Conservation (phyloP, 768 basidiomycete genomes). For the Auricularia sp. region DNA sequence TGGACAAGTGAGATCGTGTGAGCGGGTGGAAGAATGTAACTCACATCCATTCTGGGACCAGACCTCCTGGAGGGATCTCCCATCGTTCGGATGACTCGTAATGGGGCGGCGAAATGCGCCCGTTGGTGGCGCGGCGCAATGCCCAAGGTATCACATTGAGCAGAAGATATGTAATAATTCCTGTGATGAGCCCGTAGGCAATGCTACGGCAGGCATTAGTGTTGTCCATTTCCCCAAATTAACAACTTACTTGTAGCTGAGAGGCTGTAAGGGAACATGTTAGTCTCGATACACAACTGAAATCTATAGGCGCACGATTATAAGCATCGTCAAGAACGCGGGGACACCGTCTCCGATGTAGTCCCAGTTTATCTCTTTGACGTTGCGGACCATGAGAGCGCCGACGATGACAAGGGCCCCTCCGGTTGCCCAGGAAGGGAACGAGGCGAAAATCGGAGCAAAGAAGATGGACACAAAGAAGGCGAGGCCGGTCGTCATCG, state of each 20-base stretch:
- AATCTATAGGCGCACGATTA: slow-evolving; percentile 32
- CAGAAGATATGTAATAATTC: slow-evolving; percentile 57
- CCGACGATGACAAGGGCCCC: slow-evolving; percentile 79
- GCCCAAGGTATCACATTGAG: slow-evolving; percentile 61
- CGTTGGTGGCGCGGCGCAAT: slow-evolving; percentile 44
- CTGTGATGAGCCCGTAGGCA: slow-evolving; percentile 81
- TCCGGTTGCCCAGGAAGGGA: slow-evolving; percentile 81
- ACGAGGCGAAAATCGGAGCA: slow-evolving; percentile 78
- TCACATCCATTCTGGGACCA: slow-evolving; percentile 60
- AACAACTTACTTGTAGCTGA: slow-evolving; percentile 58
- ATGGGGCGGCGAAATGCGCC: slow-evolving; percentile 52
- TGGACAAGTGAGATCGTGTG: not conserved
- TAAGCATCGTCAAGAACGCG: slow-evolving; percentile 71
- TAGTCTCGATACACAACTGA: slow-evolving; percentile 8
- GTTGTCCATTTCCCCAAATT: not conserved
- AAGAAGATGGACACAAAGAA: slow-evolving; percentile 86
- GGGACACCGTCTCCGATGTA: slow-evolving; percentile 83
- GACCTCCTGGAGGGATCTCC: slow-evolving; percentile 60
- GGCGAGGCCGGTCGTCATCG: slow-evolving; percentile 55
- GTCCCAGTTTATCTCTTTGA: slow-evolving; percentile 81
- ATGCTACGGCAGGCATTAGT: slow-evolving; percentile 38
- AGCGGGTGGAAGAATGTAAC: not conserved
- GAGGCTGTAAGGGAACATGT: slow-evolving; percentile 24
- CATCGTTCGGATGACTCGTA: slow-evolving; percentile 58
- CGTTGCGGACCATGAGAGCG: slow-evolving; percentile 82